Evolutionary conservation across 2,329 filamentous ascomycete genomes (phyloP), one percentile per base, ranked within the genome.

Genomic region (Cyphellophora attinorum): DNA sequence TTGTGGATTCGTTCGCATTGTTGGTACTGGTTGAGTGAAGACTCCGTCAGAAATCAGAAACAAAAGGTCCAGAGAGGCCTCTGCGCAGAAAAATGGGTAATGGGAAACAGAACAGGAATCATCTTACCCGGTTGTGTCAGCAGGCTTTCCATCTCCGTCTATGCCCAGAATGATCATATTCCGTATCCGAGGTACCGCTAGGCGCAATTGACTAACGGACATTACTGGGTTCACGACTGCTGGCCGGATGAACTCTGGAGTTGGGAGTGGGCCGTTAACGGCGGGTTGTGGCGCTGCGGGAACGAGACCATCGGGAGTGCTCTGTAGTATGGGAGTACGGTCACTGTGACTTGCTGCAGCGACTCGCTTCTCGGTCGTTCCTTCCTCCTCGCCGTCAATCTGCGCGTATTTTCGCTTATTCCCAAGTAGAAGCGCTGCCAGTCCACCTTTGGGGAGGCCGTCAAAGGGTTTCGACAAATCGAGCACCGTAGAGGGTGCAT

Each of bases 381-480:
- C 68, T 31, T 86, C 83, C 12, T 91, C 85, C 19, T 89, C 85
- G 1, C 72, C 78, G 38, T 93, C 84, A 4, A 81, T 60, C 5
- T 74, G 71, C 11, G 76, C 72, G 31, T 81, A 77, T 52, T 91
- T 94, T 16, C 91, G 74, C 61, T 96, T 98, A 55, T 94, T 98
- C 0, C 91, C 91, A 13, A 96, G 72, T 1, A 98, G 64, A 63
- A 98, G 75, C 2, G 85, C 73, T 2, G 84, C 77, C 12, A 98
- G 70, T 3, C 91, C 91, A 15, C 91, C 91, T 54, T 83, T 85
- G 0, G 91, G 91, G 27, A 96, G 68, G 1, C 89, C 88, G 47
- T 98, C 89, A 44, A 88, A 94, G 1, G 91, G 91, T 51, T 91
- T 93, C 11, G 85, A 91, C 2, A 98, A 69, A 57, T 98, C 91